phyloP scores from a whole-genome alignment of 768 basidiomycete genomes.

The Udeniomyces megalosporus region DNA sequence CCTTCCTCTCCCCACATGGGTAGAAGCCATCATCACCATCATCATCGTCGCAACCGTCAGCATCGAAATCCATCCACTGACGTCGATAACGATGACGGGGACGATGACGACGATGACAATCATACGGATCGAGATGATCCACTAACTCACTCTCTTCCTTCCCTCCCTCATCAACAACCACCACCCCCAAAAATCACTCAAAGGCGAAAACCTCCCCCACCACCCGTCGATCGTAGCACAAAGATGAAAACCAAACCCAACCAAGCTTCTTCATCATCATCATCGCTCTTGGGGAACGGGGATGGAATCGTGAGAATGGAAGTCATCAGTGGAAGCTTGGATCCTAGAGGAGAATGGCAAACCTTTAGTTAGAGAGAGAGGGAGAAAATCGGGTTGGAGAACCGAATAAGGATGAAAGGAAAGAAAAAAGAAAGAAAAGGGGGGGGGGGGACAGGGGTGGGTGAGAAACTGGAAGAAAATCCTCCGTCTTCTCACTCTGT shows the following conservation, averaged over 20 bases:
- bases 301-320: neutral
- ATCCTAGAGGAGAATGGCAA: no score
- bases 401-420: constrained; percentile 20
- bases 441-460: neutral
- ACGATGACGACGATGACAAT: no score
- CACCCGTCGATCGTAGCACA: neutral
- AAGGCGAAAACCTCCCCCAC: no score
- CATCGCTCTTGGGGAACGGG: neutral
- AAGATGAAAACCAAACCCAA: neutral
- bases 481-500: neutral
- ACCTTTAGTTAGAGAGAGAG: no score
- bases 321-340: no score
- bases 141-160: no score
- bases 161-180: no score
- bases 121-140: no score
- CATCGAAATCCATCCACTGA: neutral
- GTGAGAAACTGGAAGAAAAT: neutral
- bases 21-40: neutral
- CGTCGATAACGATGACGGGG: neutral
- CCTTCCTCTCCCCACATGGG: neutral
- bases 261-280: no score
- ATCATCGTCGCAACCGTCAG: neutral
- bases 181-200: neutral
- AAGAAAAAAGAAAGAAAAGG: neutral
- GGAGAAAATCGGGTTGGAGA: neutral